Evolutionary conservation across 2,329 filamentous ascomycete species (phyloP), one percentile per base, ranked within the genome.

Genomic region (Fonsecaea nubica): DNA sequence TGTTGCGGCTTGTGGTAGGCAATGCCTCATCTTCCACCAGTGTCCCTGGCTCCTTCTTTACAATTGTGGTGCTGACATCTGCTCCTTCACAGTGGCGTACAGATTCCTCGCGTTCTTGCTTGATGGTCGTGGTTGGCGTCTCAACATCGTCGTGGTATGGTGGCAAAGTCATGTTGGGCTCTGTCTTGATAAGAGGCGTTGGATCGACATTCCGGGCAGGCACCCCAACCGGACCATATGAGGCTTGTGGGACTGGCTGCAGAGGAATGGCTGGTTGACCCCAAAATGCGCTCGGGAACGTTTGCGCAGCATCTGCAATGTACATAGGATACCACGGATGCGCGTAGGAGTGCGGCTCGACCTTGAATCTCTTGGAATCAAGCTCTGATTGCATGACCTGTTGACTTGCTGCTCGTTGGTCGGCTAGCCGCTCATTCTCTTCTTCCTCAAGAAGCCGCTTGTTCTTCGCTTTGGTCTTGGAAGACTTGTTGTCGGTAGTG

Each of bases 341-440:
- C 5, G 45, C 53, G 42, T 58, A 64, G 35, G 58, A 18, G 18
- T 57, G 36, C 13, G 62, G 57, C 58, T 70, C 67, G 15, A 65
- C 33, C 53, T 67, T 70, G 61, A 66, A 45, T 57, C 66, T 69
- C 50, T 71, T 71, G 18, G 33, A 36, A 15, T 40, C 56, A 59
- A 33, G 33, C 8, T 65, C 63, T 55, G 64, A 50, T 36, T 36
- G 40, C 45, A 40, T 54, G 38, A 52, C 60, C 25, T 56, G 35
- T 38, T 57, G 45, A 33, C 40, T 21, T 9, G 42, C 6, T n/a
- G 33, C 56, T 40, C 50, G 55, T 45, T 59, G 48, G 13, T 48
- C 61, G 25, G 45, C 62, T 38, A 68, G 54, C 42, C 62, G 58
- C 32, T 64, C 69, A 45, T 59, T 64, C 32, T 67, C 50, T 52